These are phyloP conservation scores for Magnusiomyces ingens DNA, from an alignment of 1,139 yeast genomes.

Conservation along the genomic window DNA sequence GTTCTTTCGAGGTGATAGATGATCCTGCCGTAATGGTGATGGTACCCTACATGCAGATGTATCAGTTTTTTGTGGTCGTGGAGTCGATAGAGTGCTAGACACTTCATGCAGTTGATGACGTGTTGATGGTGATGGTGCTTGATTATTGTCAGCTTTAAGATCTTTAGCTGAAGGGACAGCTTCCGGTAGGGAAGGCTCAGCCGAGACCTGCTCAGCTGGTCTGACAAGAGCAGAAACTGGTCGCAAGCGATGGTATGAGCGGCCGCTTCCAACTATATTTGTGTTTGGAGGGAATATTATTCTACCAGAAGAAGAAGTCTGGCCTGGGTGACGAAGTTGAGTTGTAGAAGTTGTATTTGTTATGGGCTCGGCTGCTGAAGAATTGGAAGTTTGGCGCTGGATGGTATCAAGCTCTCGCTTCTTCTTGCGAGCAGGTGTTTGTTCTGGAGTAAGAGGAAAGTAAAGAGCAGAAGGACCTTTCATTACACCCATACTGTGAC, in stretches of 20 bases:
- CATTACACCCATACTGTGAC: neutral
- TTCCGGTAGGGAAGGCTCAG: neutral
- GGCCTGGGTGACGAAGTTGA: neutral
- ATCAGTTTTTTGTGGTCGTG: too few relatives aligned
- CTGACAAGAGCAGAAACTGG: constrained; percentile 1
- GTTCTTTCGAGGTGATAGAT: too few relatives aligned
- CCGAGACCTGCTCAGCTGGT: constrained; percentile 2
- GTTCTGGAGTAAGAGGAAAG: constrained; percentile 17
- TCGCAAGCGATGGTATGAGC: constrained; percentile 9
- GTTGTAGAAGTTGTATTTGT: neutral
- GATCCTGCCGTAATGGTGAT: too few relatives aligned
- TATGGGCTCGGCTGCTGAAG: too few relatives aligned
- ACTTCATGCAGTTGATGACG: neutral
- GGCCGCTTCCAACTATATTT: constrained; percentile 15
- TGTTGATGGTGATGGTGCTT: neutral
- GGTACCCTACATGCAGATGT: too few relatives aligned
- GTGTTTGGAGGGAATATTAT: constrained; percentile 13
- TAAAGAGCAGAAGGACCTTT: constrained; percentile 3
- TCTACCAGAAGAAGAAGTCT: constrained; percentile 8
- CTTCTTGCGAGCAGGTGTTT: constrained; percentile 15
- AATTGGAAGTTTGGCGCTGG: neutral
- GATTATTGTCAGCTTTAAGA: neutral
- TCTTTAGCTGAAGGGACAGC: neutral
- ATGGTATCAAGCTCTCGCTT: constrained; percentile 12
- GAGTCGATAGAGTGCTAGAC: too few relatives aligned